Evolutionary conservation across 192 early-diverging fungal species (phyloP).

Genomic region (Chytriomyces sp.): DNA sequence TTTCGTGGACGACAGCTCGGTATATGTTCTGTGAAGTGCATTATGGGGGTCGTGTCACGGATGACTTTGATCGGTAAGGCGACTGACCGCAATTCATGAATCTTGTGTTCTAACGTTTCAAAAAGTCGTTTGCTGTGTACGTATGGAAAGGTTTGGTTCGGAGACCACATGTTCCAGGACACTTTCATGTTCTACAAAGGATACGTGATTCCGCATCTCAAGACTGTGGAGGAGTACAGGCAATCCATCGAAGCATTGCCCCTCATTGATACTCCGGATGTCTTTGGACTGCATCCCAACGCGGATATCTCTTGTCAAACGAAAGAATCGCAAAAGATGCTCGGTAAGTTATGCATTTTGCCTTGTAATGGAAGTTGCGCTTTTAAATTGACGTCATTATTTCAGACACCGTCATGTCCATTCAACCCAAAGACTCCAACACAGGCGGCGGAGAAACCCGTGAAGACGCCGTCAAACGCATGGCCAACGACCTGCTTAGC

Average conservation of each 20-base stretch:
- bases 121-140: slow-evolving; percentile 56
- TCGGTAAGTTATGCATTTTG: slow-evolving; percentile 43
- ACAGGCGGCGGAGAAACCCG: slow-evolving; percentile 62
- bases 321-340: slow-evolving; percentile 62
- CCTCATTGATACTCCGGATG: slow-evolving; percentile 64
- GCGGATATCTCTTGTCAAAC: slow-evolving; percentile 67
- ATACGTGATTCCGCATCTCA: slow-evolving; percentile 65
- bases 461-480: slow-evolving; percentile 64
- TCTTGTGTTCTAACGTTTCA: neutral
- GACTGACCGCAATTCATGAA: neutral
- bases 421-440: slow-evolving; percentile 67
- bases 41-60: slow-evolving; percentile 67
- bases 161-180: slow-evolving; percentile 69
- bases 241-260: slow-evolving; percentile 61
- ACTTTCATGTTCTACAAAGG: slow-evolving; percentile 68
- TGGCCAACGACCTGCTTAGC: slow-evolving; percentile 60
- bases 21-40: slow-evolving; percentile 75
- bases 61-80: slow-evolving; percentile 62
- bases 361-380: neutral
- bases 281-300: slow-evolving; percentile 68
- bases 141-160: slow-evolving; percentile 71
- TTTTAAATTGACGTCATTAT: neutral
- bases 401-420: slow-evolving; percentile 65
- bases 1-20: slow-evolving; percentile 63
- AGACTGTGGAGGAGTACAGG: slow-evolving; percentile 65